Percentiles rank a stretch among this genome's conserved stretches.
phyloP scores from a whole-genome alignment of 306 rosid species.

The Boehmeria nivea region DNA sequence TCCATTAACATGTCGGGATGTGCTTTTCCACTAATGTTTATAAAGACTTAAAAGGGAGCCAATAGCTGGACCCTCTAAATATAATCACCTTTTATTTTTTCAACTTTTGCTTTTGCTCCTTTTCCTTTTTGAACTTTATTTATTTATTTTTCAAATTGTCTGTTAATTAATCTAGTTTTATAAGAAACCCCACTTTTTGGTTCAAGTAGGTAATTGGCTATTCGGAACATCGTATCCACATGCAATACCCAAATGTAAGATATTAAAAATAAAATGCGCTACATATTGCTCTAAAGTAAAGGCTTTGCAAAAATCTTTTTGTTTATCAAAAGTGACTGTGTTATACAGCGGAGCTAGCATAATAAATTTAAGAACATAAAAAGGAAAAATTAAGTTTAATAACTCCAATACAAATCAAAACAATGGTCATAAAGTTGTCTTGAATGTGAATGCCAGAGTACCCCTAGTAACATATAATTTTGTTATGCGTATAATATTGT shows the following conservation, averaged over 20 bases:
- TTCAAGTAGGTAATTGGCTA: slow-evolving; percentile 28
- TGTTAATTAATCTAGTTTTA: slow-evolving; percentile 24
- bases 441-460: no score
- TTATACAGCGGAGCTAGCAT: background rate
- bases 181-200: slow-evolving; percentile 20
- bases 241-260: slow-evolving; percentile 9
- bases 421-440: slow-evolving; percentile 3
- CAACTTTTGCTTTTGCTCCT: slow-evolving; percentile 13
- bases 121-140: slow-evolving; percentile 24
- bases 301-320: background rate
- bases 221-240: slow-evolving; percentile 18
- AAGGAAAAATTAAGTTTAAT: no score
- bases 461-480: no score
- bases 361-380: background rate
- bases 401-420: background rate
- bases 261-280: background rate
- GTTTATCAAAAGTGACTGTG: slow-evolving; percentile 5
- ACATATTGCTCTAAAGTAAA: no score
- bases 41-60: slow-evolving; percentile 35
- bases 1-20: slow-evolving; percentile 25
- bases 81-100: slow-evolving; percentile 38
- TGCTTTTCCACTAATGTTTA: slow-evolving; percentile 51
- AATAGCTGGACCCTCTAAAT: slow-evolving; percentile 27
- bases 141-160: background rate
- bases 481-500: no score